Evolutionary conservation across 2,329 filamentous ascomycete species (phyloP), one percentile per base, ranked within the genome.

Genomic region (Diaporthe destruens): DNA sequence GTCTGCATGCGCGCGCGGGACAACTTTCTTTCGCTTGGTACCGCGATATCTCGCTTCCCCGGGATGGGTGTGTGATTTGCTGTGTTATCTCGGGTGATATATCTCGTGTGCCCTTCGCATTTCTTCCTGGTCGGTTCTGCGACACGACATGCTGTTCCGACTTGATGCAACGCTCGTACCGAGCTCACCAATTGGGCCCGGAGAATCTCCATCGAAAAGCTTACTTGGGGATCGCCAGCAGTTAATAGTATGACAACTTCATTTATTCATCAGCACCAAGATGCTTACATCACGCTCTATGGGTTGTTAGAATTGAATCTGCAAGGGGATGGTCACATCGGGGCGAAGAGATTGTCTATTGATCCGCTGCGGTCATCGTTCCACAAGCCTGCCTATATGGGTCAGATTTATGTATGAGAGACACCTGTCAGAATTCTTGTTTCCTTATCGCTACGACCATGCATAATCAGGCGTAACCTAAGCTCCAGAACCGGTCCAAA

Each of bases 401-500:
- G 51, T 49, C 18, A 44, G 39, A 71, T 66, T 71, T 18, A n/a
- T 34, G 9, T 63, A 34, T 16, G 18, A 39, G 14, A 47, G 36
- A 23, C n/a, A 18, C 49, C 47, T 65, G 16, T 18, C 56, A 63
- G 23, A 20, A 18, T 51, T 44, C 12, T 18, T 5, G 6, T 2
- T 56, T 36, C 6, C 39, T 42, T 23, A 53, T 51, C 44, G 59
- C 16, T 11, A 23, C 6, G 6, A 20, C 20, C 20, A 6, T 29
- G 14, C 18, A 25, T 34, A 23, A 39, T 80, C 75, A 87, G 63
- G 85, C 85, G 80, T 84, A 84, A 7, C 85, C 86, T 69, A 87
- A 76, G 7, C 75, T 81, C 83, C 83, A 85, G 75, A 88, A 88
- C 5, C 74, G 82, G 72, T 85, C 83, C 23, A 88, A 76, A 75